phyloP scores from a whole-genome alignment of 169 alveolate species.

The Eimeria necatrix region DNA sequence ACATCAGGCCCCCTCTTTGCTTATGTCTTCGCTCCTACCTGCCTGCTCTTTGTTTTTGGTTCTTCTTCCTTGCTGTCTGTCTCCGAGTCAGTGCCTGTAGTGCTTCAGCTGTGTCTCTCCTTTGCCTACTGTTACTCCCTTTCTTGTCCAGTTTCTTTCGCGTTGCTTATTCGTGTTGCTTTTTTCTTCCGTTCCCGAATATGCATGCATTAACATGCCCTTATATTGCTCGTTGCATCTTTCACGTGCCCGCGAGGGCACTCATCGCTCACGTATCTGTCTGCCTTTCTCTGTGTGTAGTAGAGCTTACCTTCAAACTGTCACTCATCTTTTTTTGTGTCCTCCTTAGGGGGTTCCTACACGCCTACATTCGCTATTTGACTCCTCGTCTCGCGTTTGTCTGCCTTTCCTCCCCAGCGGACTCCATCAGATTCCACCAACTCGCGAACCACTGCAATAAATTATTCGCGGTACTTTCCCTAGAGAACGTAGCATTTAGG shows the following conservation, averaged over 20 bases:
- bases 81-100: no score
- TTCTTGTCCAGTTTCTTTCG: no score
- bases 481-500: not conserved
- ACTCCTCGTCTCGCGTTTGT: conserved; percentile 83
- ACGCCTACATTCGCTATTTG: conserved; percentile 85
- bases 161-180: no score
- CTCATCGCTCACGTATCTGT: not conserved
- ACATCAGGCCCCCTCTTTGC: no score
- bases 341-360: conserved; percentile 82
- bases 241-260: not conserved
- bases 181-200: no score
- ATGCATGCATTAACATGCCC: no score
- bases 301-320: not conserved
- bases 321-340: not conserved
- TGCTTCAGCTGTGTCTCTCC: no score
- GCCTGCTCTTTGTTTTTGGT: no score
- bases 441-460: conserved; percentile 84
- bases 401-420: conserved; percentile 83
- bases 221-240: not conserved
- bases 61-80: no score
- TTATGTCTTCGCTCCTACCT: no score
- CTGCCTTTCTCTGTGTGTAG: not conserved
- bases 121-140: no score
- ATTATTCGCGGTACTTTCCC: conserved; percentile 78
- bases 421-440: conserved; percentile 83